Percentiles rank a stretch among this genome's conserved stretches.
Conservation (phyloP, 805 yeast species). For the Candida loeiensis region DNA sequence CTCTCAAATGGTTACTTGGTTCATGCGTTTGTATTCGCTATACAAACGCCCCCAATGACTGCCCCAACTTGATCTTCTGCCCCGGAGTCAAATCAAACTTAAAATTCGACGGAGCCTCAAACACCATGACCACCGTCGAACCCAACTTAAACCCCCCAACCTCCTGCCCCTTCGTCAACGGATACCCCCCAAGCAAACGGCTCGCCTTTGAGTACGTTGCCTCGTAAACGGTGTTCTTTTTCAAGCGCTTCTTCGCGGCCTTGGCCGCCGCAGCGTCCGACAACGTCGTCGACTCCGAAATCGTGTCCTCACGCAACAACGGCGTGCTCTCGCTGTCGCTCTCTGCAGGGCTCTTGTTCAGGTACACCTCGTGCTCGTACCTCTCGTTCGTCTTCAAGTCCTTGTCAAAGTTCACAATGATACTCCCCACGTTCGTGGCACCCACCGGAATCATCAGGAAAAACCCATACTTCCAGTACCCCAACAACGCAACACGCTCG, state of each 20-base stretch:
- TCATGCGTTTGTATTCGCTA: conserved; percentile 2
- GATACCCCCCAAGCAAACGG: conserved; percentile 74
- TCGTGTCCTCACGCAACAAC: conserved; percentile 18
- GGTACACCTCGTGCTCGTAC: conserved; percentile 48
- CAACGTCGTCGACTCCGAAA: conserved; percentile 2
- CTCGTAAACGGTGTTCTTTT: conserved; percentile 84
- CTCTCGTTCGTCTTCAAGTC: conserved; percentile 80
- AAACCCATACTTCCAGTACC: conserved; percentile 95
- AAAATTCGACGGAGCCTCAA: conserved; percentile 89
- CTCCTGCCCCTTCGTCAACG: conserved; percentile 86
- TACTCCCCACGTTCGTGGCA: conserved; percentile 97
- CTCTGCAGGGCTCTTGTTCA: conserved; percentile 12
- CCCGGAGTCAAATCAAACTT: conserved; percentile 66
- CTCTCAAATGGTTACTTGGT: neutral
- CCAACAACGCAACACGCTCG: conserved; percentile 92
- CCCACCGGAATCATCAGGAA: conserved; percentile 99
- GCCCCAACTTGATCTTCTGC: conserved; percentile 83
- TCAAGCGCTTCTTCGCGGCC: conserved; percentile 35
- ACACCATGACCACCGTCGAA: conserved; percentile 92
- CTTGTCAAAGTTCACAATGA: conserved; percentile 85
- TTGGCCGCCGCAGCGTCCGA: conserved; percentile 10
- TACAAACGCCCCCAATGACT: conserved; percentile 57
- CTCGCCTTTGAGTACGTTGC: conserved; percentile 87
- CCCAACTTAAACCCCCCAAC: conserved; percentile 98
- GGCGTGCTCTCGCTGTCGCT: conserved; percentile 29